Evolutionary conservation across 202 grass and related monocot genomes (phyloP), one percentile per base, ranked within the genome.

Genomic region (Carex arenaria): DNA sequence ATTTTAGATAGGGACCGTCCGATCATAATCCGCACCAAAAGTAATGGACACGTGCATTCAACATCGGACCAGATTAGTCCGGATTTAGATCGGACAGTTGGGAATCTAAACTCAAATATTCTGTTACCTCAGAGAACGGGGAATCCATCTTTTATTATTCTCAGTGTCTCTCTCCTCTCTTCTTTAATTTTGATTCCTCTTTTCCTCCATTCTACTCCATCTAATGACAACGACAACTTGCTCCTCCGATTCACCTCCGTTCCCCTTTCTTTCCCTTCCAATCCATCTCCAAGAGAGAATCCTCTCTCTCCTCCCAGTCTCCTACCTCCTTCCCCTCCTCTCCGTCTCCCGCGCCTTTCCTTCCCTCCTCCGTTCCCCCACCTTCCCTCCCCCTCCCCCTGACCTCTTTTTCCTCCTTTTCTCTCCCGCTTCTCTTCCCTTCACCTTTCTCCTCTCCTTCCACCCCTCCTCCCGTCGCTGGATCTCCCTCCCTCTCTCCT

Each of bases 361-460:
- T 19, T 75, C 57, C 78, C 59, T 80, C 78, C 78, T 80, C 55
- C 55, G 18, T 2, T 80, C 54, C 52, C 59, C 78, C 32, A 63
- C 78, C 36, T 64, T 64, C 59, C 56, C 78, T 11, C 26, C 47
- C 4, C 78, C 78, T 80, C 78, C 78, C 11, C 78, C 78, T 3
- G 78, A 80, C n/a, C 78, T 80, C 78, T 80, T 80, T 59, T 80
- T 80, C 59, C 78, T 80, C 32, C 78, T 80, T 28, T 80, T 80
- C 59, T 42, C 34, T 3, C 40, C 55, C 8, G 5, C 32, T 32
- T 61, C 61, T 32, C 57, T 32, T 47, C 60, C 78, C 19, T 47
- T 43, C 31, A 0, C 78, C 10, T 80, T 36, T 59, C 59, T 80
- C 56, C 18, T 80, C 57, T 80, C 78, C 59, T 80, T 80, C 78